Evolutionary conservation across 1,139 yeast genomes (phyloP), one percentile per base, ranked within the genome.

Genomic region (Geotrichum siamense): DNA sequence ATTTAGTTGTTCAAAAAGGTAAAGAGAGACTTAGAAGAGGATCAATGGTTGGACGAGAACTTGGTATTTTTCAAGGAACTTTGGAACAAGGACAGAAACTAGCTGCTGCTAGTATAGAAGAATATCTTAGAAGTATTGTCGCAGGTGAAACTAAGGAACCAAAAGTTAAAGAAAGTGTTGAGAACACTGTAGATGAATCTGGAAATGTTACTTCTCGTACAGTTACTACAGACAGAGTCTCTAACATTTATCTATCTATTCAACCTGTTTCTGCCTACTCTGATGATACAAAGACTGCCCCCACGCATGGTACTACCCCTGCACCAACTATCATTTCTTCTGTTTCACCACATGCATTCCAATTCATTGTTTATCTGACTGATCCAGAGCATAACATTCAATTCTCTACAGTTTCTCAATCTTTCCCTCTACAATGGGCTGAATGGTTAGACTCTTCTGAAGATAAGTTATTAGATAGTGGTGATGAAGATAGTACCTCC

Each of bases 361-460:
- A 78, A 36, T 86, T 91, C 61, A 75, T 86, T 10, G 68, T 86
- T 39, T 75, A 83, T 26, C 69, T 91, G 54, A 76, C 78, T 53
- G 98, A 91, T 59, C 76, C 78, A 37, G 78, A 82, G 39, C 91
- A 91, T 63, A 75, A 79, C 51, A 78, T 91, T 52, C 73, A 82
- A 17, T 74, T 85, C 43, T 72, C 78, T 35, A 78, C 86, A 42
- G 78, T 82, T 53, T 83, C 97, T 0, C 98, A 91, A 63, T 78
- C 94, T 10, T 82, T 86, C 69, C 98, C 98, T 8, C 61, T 77
- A 34, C 79, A 77, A 58, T 91, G 98, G 98, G 81, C 87, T 2
- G 69, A 75, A 27, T 87, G 96, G 96, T 68, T 86, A 21, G 82
- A 79, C 55, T 50, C 57, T 22, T 54, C 59, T 6, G 61, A 55